A percentile compares a stretch with the other conserved stretches of the same genome.
phyloP scores from a whole-genome alignment of 1,139 yeast species.

The Sugiyamaella novakii region DNA sequence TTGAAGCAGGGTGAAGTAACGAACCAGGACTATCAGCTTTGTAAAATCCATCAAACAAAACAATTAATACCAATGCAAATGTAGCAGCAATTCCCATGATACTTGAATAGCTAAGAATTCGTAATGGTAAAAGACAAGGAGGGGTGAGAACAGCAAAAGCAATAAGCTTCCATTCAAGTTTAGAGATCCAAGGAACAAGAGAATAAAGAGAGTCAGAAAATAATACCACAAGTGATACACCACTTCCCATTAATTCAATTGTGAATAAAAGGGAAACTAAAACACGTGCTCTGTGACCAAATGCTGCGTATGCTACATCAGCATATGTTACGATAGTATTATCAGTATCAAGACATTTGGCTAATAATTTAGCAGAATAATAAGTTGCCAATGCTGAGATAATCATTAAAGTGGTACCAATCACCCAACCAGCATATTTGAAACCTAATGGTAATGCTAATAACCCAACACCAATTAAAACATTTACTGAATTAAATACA shows the following conservation, averaged over 20 bases:
- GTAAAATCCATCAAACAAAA: slow-evolving; percentile 63
- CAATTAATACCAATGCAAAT: slow-evolving; percentile 58
- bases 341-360: slow-evolving; percentile 71
- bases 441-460: slow-evolving; percentile 82
- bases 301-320: slow-evolving; percentile 79
- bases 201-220: slow-evolving; percentile 84
- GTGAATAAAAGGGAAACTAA: slow-evolving; percentile 72
- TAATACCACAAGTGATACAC: slow-evolving; percentile 71
- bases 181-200: slow-evolving; percentile 57
- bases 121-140: slow-evolving; percentile 67
- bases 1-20: slow-evolving; percentile 53
- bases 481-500: slow-evolving; percentile 81
- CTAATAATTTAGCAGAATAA: slow-evolving; percentile 66
- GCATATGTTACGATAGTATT: slow-evolving; percentile 83
- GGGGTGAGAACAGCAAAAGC: slow-evolving; percentile 63
- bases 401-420: slow-evolving; percentile 59
- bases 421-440: slow-evolving; percentile 75
- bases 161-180: slow-evolving; percentile 57
- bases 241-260: slow-evolving; percentile 75
- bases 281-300: slow-evolving; percentile 60
- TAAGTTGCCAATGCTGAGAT: slow-evolving; percentile 64
- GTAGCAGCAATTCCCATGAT: slow-evolving; percentile 76
- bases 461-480: slow-evolving; percentile 83
- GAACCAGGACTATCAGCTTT: slow-evolving; percentile 67
- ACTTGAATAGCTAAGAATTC: slow-evolving; percentile 69